Base-by-base conservation (phyloP, 116 monocot genomes). In the Posidonia oceanica region DNA sequence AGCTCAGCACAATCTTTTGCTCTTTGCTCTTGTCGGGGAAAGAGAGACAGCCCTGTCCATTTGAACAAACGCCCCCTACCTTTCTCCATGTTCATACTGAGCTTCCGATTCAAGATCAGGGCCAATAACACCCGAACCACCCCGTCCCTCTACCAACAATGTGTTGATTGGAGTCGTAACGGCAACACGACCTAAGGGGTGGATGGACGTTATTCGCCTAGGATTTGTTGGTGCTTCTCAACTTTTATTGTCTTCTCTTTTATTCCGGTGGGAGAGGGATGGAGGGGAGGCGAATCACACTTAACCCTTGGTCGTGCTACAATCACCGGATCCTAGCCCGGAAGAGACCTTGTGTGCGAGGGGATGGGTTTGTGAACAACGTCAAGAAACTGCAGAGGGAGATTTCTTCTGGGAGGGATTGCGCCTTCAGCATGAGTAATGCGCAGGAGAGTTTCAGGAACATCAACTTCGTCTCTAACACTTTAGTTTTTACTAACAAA, bases 351-450 rank as follows among this genome's bases (percentile, higher is more conserved):
- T 67, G 59, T 18, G n/a, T 21, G 21, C 61, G 82, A 40, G 55
- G 52, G 21, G 86, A 84, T 8, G 84, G 79, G 79, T 66, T 76
- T 51, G 69, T 81, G 52, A 86, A 86, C 64, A 86, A 77, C 77
- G 82, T 90, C 16, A 78, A 71, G 73, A 90, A 90, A 75, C 77
- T 90, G 23, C 79, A 75, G 48, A 74, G 90, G 73, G 84, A 90
- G 86, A 86, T 86, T 63, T 71, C 81, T 63, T 90, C 82, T 16
- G 57, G 60, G 51, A 57, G 82, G 42, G 78, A 83, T 61, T 79
- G 86, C 13, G 65, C 77, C 37, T 90, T 86, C 58, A 70, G 77
- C 29, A 29, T 29, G 29, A 29, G 29, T 29, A 29, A 29, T 29
- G 29, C 29, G 1, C 29, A 0, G 1, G 29, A 29, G 29, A 0